Conservation (phyloP, 768 basidiomycete genomes). For the Phallus indusiatus region DNA sequence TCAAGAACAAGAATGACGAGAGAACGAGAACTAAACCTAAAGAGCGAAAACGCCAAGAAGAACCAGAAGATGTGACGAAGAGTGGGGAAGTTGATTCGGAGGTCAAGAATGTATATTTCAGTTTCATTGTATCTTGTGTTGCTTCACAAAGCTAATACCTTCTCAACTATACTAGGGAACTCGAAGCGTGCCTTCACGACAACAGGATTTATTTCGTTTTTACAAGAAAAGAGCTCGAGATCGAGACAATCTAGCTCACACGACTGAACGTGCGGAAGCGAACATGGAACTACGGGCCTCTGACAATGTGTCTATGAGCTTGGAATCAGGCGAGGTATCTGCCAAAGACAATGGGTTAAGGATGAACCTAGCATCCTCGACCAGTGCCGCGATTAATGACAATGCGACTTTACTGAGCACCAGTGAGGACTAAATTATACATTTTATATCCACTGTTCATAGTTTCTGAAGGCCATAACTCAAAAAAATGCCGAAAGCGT, state of each 20-base stretch:
- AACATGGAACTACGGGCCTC: too few species aligned
- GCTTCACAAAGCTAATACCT: neutral
- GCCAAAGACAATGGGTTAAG: neutral
- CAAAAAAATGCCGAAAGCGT: too few species aligned
- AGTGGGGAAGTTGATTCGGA: neutral
- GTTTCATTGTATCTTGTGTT: neutral
- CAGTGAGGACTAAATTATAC: too few species aligned
- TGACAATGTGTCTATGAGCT: too few species aligned
- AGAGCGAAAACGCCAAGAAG: neutral
- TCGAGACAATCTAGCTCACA: too few species aligned
- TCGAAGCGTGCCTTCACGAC: neutral
- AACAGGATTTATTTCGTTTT: constrained; percentile 1
- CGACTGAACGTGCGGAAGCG: too few species aligned
- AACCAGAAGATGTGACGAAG: neutral
- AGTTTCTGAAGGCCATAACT: too few species aligned
- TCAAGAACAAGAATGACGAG: neutral
- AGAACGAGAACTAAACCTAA: neutral
- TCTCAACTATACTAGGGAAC: neutral
- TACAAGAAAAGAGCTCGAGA: neutral
- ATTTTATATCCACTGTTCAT: too few species aligned
- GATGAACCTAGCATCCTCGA: neutral
- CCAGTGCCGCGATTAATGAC: too few species aligned
- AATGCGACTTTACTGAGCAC: too few species aligned
- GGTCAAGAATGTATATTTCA: neutral
- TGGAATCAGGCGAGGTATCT: too few species aligned